Evolutionary conservation across 2,329 filamentous ascomycete species (phyloP), one percentile per base, ranked within the genome.

Genomic region (Fusarium zealandicum): DNA sequence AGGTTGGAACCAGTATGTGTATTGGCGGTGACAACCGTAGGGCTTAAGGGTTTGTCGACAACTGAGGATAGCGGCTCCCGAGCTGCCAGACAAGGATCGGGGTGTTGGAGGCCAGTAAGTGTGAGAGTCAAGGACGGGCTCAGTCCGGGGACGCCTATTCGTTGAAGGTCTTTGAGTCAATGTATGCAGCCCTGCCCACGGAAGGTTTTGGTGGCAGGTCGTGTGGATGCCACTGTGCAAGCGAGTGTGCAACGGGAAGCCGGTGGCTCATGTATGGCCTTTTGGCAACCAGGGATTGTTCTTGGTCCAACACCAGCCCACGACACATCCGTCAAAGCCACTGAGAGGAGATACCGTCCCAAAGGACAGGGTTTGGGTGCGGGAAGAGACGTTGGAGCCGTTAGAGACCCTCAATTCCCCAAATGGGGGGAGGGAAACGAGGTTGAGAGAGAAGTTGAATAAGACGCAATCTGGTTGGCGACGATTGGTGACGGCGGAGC

Each of bases 251-350:
- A 49, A 37, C 40, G 35, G 39, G 49, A 49, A 49, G 39, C 46
- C 51, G 28, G 43, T 38, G 43, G 44, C 33, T 47, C 33, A 38
- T 47, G 44, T 38, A 39, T 38, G 44, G 33, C 35, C 7, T 49
- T 38, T 40, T 49, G 51, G 57, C 35, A 31, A 46, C 20, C 57
- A 52, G 43, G 42, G 28, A n/a, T 58, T 61, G 46, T 31, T 25
- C 38, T 38, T 22, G 20, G 36, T 25, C 28, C 31, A 25, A 42
- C 38, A 42, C 35, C 31, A 33, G 25, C 25, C 31, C 44, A n/a
- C n/a, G n/a, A n/a, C n/a, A n/a, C n/a, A n/a, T n/a, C n/a, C n/a
- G n/a, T n/a, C n/a, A n/a, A n/a, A n/a, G n/a, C n/a, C n/a, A n/a
- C n/a, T 14, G 33, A 39, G 27, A 16, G 35, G 44, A 31, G 14